Base-by-base conservation (phyloP, 139 green algal species). In the Tetradesmus lagerheimii region DNA sequence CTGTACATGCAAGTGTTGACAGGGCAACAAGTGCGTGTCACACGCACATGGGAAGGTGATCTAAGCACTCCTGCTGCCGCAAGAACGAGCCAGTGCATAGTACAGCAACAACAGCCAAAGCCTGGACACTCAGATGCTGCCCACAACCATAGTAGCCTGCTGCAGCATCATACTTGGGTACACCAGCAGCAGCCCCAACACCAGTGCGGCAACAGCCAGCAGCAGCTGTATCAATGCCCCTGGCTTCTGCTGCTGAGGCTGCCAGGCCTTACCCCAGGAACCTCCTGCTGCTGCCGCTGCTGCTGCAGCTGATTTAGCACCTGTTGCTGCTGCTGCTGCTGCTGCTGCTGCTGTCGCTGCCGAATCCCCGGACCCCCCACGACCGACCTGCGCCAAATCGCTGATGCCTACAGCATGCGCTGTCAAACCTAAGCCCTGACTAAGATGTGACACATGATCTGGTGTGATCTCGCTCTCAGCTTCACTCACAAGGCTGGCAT, bases 91-190 rank as follows among this genome's bases (percentile, higher is more conserved):
- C 43, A 20, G 47, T 23, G 34, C 41, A 25, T 39, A 23, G 79
- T 34, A 4, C 14, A 23, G 39, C 39, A 37, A 0, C 79, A 5
- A 6, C 8, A 39, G 12, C 35, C 14, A 23, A 20, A 5, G 29
- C 80, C 16, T 4, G 2, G 16, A 41, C 4, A 29, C 25, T 47
- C 15, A 66, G 25, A 9, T 47, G 31, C 38, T 53, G 14, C 77
- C 34, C 38, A 16, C 43, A 34, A 47, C 39, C 18, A n/a, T 29
- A 41, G 43, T 14, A 74, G 80, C 80, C 80, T 25, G 77, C 79
- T 98, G 96, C 62, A 98, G 87, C 29, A 97, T 45, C 18, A 94
- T 78, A 38, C 66, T 67, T 53, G 43, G 83, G 14, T 96, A 64
- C 18, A 62, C 86, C 43, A 31, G 79, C 57, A 67, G 66, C 62